Conservation (phyloP, 108 stramenopile genomes). For the Cyclotella sp. region DNA sequence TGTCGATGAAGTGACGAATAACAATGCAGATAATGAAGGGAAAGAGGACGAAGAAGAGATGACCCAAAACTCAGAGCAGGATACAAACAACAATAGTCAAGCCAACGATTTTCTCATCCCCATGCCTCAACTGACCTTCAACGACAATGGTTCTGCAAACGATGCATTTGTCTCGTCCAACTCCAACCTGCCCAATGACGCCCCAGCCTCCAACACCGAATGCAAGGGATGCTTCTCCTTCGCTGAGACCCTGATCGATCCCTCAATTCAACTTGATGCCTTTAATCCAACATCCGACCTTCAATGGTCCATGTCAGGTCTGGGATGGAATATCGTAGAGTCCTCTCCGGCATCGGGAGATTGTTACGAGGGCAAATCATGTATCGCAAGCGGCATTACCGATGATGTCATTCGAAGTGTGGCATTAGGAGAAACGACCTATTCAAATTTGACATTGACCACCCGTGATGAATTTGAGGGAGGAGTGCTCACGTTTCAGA, state of each 20-base stretch:
- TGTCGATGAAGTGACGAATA: slow-evolving; percentile 1
- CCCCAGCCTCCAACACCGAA: not conserved
- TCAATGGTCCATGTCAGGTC: slow-evolving; percentile 10
- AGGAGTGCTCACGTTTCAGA: slow-evolving; percentile 35
- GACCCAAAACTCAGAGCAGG: slow-evolving; percentile 5
- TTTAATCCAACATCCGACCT: slow-evolving; percentile 27
- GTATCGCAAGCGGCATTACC: slow-evolving; percentile 19
- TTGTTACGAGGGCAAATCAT: slow-evolving; percentile 24
- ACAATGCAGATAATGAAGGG: not conserved
- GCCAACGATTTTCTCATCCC: slow-evolving; percentile 1
- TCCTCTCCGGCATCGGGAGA: not conserved
- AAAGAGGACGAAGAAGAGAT: slow-evolving; percentile 2
- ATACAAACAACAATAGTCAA: not conserved
- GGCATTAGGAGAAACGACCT: not conserved
- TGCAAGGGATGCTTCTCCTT: slow-evolving; percentile 8
- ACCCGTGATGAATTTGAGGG: slow-evolving; percentile 21
- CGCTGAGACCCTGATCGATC: slow-evolving; percentile 5
- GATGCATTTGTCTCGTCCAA: not conserved
- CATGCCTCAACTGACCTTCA: slow-evolving; percentile 10
- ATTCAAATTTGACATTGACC: slow-evolving; percentile 38
- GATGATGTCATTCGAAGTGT: not conserved
- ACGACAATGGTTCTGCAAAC: slow-evolving; percentile 13
- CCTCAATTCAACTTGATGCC: slow-evolving; percentile 26
- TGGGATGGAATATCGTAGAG: slow-evolving; percentile 1
- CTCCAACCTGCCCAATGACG: not conserved